Evolutionary conservation across 192 early-diverging fungal genomes (phyloP).

Genomic region (Paraglomus brasilianum): DNA sequence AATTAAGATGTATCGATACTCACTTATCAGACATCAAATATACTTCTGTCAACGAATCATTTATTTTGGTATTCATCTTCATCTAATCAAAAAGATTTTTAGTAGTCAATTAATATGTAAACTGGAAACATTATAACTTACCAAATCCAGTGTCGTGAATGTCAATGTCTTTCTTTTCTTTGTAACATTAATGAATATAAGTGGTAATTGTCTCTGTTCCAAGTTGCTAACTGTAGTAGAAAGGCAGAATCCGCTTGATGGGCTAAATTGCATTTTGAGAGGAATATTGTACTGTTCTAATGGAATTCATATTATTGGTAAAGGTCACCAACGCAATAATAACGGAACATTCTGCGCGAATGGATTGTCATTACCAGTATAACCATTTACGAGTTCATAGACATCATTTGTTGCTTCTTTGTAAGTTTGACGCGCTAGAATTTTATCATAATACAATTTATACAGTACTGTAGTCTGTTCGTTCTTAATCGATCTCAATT

Average conservation of each 20-base stretch:
- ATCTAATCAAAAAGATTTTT: slow-evolving; percentile 39
- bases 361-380: slow-evolving; percentile 44
- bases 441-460: not conserved
- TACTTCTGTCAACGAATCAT: slow-evolving; percentile 80
- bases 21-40: slow-evolving; percentile 79
- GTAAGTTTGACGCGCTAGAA: slow-evolving; percentile 69
- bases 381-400: slow-evolving; percentile 56
- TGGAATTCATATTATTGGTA: slow-evolving; percentile 38
- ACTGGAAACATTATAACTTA: slow-evolving; percentile 36
- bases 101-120: not conserved
- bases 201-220: slow-evolving; percentile 48
- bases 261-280: slow-evolving; percentile 68
- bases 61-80: slow-evolving; percentile 78
- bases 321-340: slow-evolving; percentile 39
- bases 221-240: slow-evolving; percentile 43
- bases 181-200: slow-evolving; percentile 72
- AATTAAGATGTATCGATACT: slow-evolving; percentile 7
- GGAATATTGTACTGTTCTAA: slow-evolving; percentile 55
- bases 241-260: slow-evolving; percentile 63
- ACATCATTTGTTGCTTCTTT: slow-evolving; percentile 73
- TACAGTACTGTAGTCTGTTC: not conserved
- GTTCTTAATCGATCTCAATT: not conserved
- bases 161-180: slow-evolving; percentile 59
- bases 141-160: slow-evolving; percentile 78
- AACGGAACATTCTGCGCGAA: slow-evolving; percentile 50